phyloP scores from a whole-genome alignment of 2,329 filamentous ascomycete genomes.

The Alternaria postmessia region DNA sequence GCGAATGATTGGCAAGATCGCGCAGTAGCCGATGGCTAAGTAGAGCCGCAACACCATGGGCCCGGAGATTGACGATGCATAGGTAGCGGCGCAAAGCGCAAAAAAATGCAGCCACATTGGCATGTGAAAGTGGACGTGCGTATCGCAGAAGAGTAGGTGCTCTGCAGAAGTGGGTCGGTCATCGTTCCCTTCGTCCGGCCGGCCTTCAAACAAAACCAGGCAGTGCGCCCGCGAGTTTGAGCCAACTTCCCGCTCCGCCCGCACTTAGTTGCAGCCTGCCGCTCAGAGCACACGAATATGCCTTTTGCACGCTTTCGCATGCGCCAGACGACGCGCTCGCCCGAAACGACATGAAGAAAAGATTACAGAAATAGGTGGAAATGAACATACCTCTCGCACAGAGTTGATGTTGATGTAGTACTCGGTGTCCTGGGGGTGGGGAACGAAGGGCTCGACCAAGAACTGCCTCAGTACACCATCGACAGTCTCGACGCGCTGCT shows the following conservation, averaged over 20 bases:
- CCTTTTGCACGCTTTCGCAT: slow-evolving; percentile 10
- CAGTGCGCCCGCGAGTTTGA: slow-evolving; percentile 34
- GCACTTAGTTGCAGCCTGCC: slow-evolving; percentile 18
- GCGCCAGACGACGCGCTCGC: slow-evolving; percentile 1
- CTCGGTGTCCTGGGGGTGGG: slow-evolving; percentile 92
- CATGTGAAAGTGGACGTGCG: slow-evolving; percentile 49
- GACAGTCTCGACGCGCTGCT: slow-evolving; percentile 90
- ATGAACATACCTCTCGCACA: slow-evolving; percentile 89
- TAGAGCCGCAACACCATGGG: slow-evolving; percentile 48
- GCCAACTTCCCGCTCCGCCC: slow-evolving; percentile 24
- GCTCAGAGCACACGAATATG: slow-evolving; percentile 22
- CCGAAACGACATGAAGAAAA: slow-evolving; percentile 11
- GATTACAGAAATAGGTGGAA: slow-evolving; percentile 25
- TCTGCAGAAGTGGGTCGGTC: slow-evolving; percentile 49
- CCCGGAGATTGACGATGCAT: slow-evolving; percentile 25
- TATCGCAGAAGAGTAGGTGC: slow-evolving; percentile 40
- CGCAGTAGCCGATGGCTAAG: slow-evolving; percentile 26
- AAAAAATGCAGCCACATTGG: slow-evolving; percentile 28
- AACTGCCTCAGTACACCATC: slow-evolving; percentile 91
- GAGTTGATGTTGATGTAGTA: slow-evolving; percentile 99
- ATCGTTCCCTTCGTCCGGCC: slow-evolving; percentile 52
- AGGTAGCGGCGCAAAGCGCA: slow-evolving; percentile 23
- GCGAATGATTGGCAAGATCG: slow-evolving; percentile 37
- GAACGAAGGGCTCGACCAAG: slow-evolving; percentile 97
- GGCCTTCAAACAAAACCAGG: slow-evolving; percentile 47